Percentiles rank a stretch among this genome's conserved stretches.
Conservation (phyloP, 192 early-diverging fungal genomes). For the Entomortierella parvispora region DNA sequence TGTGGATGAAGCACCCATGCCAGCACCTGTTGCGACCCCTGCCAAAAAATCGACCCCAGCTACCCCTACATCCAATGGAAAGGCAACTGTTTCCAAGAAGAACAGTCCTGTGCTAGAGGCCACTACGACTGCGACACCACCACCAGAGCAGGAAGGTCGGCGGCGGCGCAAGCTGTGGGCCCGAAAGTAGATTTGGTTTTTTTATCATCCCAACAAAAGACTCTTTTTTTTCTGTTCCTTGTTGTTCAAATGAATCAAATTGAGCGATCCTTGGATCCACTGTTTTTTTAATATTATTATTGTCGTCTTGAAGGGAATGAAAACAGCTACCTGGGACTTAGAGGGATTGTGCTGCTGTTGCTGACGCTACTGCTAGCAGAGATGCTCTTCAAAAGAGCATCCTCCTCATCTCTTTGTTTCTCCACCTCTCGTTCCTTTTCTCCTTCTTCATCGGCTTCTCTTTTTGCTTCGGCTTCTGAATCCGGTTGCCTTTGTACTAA, state of each 20-base stretch:
- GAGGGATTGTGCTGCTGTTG: background rate
- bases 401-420: background rate
- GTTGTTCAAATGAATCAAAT: background rate
- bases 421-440: background rate
- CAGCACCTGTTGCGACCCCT: conserved; percentile 17
- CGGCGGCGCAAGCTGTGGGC: conserved; percentile 46
- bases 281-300: no score
- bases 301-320: no score
- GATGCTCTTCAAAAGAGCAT: background rate
- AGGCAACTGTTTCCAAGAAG: conserved; percentile 14
- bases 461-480: no score
- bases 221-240: background rate
- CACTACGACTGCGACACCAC: background rate
- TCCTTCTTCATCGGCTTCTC: background rate
- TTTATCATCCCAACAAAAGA: background rate
- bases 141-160: conserved; percentile 35
- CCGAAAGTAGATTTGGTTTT: conserved; percentile 19
- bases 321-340: no score
- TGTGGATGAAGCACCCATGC: conserved; percentile 20
- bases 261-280: no score
- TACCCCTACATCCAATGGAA: background rate
- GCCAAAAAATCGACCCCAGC: conserved; percentile 8
- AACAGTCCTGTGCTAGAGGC: conserved; percentile 2
- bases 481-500: no score
- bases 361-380: background rate